These are phyloP conservation scores for Datura wrightii DNA, from an alignment of 257 asterid species.

Conservation along the genomic window DNA sequence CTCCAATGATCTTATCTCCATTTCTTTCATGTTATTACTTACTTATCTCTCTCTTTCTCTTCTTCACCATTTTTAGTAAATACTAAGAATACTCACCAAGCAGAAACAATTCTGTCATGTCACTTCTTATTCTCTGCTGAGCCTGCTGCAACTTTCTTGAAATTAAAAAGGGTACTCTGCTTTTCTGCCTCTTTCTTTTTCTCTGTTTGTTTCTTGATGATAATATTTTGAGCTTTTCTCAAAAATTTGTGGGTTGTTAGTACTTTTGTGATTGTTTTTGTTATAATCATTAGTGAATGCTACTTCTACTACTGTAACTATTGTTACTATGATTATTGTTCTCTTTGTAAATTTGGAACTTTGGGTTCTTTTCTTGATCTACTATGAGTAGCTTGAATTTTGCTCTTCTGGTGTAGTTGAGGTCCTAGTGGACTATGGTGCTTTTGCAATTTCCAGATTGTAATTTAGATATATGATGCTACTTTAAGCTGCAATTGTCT, in stretches of 20 bases:
- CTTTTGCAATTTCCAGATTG: neutral
- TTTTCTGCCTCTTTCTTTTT: neutral
- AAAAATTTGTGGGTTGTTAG: neutral
- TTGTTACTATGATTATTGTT: neutral
- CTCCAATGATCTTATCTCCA: slow-evolving; percentile 76
- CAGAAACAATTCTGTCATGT: slow-evolving; percentile 50
- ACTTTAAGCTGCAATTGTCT: neutral
- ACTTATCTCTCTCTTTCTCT: slow-evolving; percentile 30
- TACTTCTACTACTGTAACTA: neutral
- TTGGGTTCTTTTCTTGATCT: slow-evolving; percentile 23
- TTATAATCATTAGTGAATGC: neutral
- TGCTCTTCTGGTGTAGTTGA: neutral
- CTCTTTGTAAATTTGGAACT: neutral
- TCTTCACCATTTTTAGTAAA: slow-evolving; percentile 61
- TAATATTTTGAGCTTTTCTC: neutral
- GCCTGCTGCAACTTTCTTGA: slow-evolving; percentile 38
- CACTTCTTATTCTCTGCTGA: slow-evolving; percentile 41
- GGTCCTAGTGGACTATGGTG: neutral
- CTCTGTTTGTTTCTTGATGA: neutral
- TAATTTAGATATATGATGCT: neutral
- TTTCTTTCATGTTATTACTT: slow-evolving; percentile 34
- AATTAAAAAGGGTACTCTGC: slow-evolving; percentile 22
- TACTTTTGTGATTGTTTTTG: neutral
- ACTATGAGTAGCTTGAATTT: slow-evolving; percentile 10
- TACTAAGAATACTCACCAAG: slow-evolving; percentile 35